These are phyloP conservation scores for Vinca minor DNA, from an alignment of 257 asterid species.

Conservation along the genomic window DNA sequence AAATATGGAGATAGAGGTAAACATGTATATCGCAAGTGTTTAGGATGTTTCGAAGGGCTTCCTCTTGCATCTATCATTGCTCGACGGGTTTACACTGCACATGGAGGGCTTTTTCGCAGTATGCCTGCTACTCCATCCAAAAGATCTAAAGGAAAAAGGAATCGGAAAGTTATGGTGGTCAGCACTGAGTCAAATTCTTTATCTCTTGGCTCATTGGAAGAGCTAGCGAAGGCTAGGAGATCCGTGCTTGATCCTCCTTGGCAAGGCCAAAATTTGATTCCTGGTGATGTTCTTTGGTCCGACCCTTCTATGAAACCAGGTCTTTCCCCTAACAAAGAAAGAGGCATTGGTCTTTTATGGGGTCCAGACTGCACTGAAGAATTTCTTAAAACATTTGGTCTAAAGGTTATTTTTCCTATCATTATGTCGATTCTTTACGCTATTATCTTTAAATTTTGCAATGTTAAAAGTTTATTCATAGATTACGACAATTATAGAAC, in stretches of 20 bases:
- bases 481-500: neutral
- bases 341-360: constrained; percentile 95
- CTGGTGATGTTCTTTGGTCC: constrained; percentile 97
- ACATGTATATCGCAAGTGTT: constrained; percentile 90
- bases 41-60: constrained; percentile 96
- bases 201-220: constrained; percentile 79
- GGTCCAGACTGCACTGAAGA: constrained; percentile 97
- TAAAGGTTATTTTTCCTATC: constrained; percentile 43
- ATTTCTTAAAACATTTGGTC: constrained; percentile 56
- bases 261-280: constrained; percentile 91
- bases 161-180: constrained; percentile 46
- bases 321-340: constrained; percentile 80
- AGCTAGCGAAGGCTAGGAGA: constrained; percentile 83
- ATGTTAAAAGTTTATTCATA: neutral
- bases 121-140: constrained; percentile 48
- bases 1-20: constrained; percentile 84
- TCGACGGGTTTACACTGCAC: constrained; percentile 79
- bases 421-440: neutral
- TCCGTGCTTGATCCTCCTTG: constrained; percentile 99
- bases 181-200: constrained; percentile 44
- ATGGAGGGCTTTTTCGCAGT: constrained; percentile 95
- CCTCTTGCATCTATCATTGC: constrained; percentile 94
- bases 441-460: neutral
- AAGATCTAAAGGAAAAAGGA: constrained; percentile 80
- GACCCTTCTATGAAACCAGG: constrained; percentile 86